Evolutionary conservation across 768 basidiomycete species (phyloP), one percentile per base, ranked within the genome.

Genomic region (Lactarius hengduanensis): DNA sequence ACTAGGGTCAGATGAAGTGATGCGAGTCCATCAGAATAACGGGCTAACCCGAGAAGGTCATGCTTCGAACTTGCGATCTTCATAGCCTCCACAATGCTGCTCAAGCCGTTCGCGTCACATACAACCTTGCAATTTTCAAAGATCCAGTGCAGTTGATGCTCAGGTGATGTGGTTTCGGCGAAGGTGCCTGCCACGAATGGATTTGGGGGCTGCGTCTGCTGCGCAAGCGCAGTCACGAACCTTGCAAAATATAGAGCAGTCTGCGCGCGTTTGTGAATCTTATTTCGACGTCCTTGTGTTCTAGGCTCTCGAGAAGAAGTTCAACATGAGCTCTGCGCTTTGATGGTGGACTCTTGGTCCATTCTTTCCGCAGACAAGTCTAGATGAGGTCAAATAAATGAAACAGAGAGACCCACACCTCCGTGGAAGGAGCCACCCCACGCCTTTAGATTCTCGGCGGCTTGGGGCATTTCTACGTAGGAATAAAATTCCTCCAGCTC

Each of bases 401-500:
- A 57, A 41, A 11, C 22, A 76, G 22, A 53, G 22, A 50, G 50
- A 26, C 1, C 50, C 85, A 72, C 73, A 91, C 94, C 91, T 77
- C 86, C 86, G 36, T 82, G 78, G 74, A 91, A 96, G 53, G 90
- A 92, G 45, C 88, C 88, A 72, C 90, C 85, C 91, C 94, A 97
- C 55, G 92, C 90, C 73, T 87, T 89, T 69, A 92, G 80, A 74
- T 94, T 93, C 80, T 93, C 91, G 2, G 86, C 86, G 26, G 94
- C 89, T 74, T 95, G 92, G 0, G 91, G 86, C 85, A 94, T 92
- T 80, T 98, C 96, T 67, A 94, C 88, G 77, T 97, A 99, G 26
- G 94, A 93, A 77, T 96, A 98, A 78, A 98, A 98, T 77, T 99
- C 97, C 65, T 98, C 92, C 45, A 99, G 88, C 76, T 99, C 97